Percentiles rank a stretch among this genome's conserved stretches.
Conservation (phyloP, 2,329 filamentous ascomycete species). For the Ceratocystis alfenasii region DNA sequence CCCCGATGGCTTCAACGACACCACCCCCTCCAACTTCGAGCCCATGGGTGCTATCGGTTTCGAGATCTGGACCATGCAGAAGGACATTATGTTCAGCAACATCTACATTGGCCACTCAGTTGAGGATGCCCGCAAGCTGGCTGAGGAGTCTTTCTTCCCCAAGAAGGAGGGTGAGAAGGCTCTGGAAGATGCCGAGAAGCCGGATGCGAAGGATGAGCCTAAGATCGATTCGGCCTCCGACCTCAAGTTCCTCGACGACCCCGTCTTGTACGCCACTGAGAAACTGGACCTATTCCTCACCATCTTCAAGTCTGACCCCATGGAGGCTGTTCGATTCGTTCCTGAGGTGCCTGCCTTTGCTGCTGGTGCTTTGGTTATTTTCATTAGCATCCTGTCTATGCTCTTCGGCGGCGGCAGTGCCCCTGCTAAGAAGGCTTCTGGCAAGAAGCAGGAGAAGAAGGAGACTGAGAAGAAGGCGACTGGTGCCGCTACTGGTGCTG, state of each 20-base stretch:
- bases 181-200: slow-evolving; percentile 65
- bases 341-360: slow-evolving; percentile 81
- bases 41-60: slow-evolving; percentile 97
- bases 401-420: slow-evolving; percentile 53
- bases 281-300: slow-evolving; percentile 86
- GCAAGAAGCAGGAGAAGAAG: slow-evolving; percentile 53
- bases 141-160: slow-evolving; percentile 76
- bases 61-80: slow-evolving; percentile 99
- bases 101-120: slow-evolving; percentile 98
- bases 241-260: slow-evolving; percentile 83
- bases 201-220: slow-evolving; percentile 54
- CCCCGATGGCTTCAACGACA: slow-evolving; percentile 94
- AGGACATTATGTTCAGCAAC: slow-evolving; percentile 97
- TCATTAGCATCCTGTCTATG: slow-evolving; percentile 59
- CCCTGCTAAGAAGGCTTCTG: slow-evolving; percentile 62
- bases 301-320: slow-evolving; percentile 66
- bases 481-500: slow-evolving; percentile 49
- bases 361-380: slow-evolving; percentile 54
- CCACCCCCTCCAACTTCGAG: slow-evolving; percentile 91
- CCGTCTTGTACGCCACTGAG: slow-evolving; percentile 75
- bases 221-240: slow-evolving; percentile 52
- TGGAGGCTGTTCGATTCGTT: slow-evolving; percentile 76
- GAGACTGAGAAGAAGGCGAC: slow-evolving; percentile 51
- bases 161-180: slow-evolving; percentile 77
- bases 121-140: slow-evolving; percentile 80